phyloP scores from a whole-genome alignment of 495 filamentous ascomycete species.

The Aspergillus saccharolyticus region DNA sequence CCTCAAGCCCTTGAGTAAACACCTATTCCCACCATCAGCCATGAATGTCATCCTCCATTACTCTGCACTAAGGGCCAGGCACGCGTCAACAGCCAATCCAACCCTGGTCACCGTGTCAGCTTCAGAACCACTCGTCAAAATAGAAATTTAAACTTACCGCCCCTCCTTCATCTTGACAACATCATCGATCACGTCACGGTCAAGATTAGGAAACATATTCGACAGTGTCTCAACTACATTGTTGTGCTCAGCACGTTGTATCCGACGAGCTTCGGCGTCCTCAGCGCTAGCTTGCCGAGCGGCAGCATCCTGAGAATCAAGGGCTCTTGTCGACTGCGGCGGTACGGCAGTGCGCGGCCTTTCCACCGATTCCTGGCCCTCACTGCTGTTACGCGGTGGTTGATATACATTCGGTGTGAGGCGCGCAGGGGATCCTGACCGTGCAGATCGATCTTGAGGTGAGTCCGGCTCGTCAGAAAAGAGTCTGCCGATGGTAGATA shows the following conservation, averaged over 20 bases:
- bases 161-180: slow-evolving; percentile 90
- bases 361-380: slow-evolving; percentile 46
- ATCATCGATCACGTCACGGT: slow-evolving; percentile 87
- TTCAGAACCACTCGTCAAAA: not conserved
- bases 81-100: slow-evolving; percentile 85
- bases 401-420: slow-evolving; percentile 54
- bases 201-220: slow-evolving; percentile 89
- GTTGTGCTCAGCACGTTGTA: slow-evolving; percentile 79
- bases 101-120: slow-evolving; percentile 52
- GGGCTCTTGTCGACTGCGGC: slow-evolving; percentile 25
- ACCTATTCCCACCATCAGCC: not conserved
- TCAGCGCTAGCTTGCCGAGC: slow-evolving; percentile 91
- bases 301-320: slow-evolving; percentile 79
- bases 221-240: slow-evolving; percentile 88
- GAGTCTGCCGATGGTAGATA: slow-evolving; percentile 94
- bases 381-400: slow-evolving; percentile 42
- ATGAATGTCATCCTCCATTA: slow-evolving; percentile 18
- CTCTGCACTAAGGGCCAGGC: slow-evolving; percentile 66
- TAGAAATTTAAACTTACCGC: slow-evolving; percentile 52
- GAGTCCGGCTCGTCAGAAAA: slow-evolving; percentile 74
- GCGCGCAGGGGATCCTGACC: slow-evolving; percentile 52
- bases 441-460: slow-evolving; percentile 34
- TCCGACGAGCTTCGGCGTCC: slow-evolving; percentile 77
- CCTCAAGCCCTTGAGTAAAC: not conserved
- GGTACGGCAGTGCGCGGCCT: slow-evolving; percentile 28